A percentile compares a stretch with the other conserved stretches of the same genome.
Evolutionary conservation across 345 rosid genomes (phyloP).

Genomic region (Theobroma cacao): DNA sequence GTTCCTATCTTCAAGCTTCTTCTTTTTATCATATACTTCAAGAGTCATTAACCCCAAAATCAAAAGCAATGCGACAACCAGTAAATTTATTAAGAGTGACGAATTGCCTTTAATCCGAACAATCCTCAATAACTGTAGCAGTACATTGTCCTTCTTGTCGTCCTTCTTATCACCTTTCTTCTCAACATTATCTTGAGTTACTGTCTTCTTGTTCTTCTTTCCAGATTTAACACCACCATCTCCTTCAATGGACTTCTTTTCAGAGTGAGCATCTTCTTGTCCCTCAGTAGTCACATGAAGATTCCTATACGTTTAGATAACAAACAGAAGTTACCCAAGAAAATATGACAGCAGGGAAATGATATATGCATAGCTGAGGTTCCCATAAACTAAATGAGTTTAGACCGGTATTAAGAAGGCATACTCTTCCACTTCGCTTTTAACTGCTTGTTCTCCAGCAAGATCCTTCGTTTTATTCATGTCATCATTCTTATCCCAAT

Average conservation of each 20-base stretch:
- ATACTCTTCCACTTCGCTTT: not conserved
- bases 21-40: not conserved
- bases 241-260: not conserved
- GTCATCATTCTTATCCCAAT: not conserved
- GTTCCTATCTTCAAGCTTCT: not conserved
- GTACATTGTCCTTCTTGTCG: not conserved
- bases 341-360: not conserved
- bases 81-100: not conserved
- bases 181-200: not conserved
- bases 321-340: not conserved
- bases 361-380: not conserved
- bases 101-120: not conserved
- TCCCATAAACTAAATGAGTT: not conserved
- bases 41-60: not conserved
- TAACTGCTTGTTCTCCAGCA: not conserved
- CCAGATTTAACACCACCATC: too few species aligned
- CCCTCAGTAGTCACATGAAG: not conserved
- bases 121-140: not conserved
- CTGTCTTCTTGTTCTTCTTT: not conserved
- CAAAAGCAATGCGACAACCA: not conserved
- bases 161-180: not conserved
- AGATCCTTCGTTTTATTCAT: not conserved
- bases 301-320: not conserved
- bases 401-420: not conserved
- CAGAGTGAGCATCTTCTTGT: not conserved